Conservation (phyloP, 139 green algal species). For the Coelastrella sp. region DNA sequence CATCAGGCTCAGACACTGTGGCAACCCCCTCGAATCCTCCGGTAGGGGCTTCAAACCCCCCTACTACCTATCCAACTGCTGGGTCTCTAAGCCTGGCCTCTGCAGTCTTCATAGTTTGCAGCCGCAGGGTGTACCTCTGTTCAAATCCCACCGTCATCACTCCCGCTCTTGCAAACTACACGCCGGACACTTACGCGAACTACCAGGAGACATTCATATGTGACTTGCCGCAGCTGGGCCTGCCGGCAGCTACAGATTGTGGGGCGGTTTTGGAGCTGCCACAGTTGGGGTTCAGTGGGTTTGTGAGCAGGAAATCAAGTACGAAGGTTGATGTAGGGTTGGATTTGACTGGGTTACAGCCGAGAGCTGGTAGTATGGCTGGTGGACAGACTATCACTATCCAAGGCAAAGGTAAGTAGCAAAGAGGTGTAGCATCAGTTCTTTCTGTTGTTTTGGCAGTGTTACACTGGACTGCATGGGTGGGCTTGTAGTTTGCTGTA, state of each 20-base stretch:
- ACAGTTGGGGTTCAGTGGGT: background rate
- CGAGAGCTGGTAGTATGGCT: background rate
- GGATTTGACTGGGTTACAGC: background rate
- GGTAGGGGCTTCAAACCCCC: background rate
- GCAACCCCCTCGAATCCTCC: background rate
- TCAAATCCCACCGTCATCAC: background rate
- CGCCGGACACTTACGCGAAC: background rate
- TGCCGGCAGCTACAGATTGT: slow-evolving; percentile 6
- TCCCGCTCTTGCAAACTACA: background rate
- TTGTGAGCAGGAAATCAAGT: background rate
- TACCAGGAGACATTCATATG: background rate
- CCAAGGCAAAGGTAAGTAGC: background rate
- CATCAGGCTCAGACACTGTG: background rate
- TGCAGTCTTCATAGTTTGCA: background rate
- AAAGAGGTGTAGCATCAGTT: no score
- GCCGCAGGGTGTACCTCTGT: background rate
- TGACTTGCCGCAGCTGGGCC: background rate
- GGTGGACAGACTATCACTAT: slow-evolving; percentile 5
- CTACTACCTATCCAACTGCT: background rate
- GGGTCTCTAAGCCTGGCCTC: background rate
- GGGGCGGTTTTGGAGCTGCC: background rate
- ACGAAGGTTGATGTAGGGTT: background rate
- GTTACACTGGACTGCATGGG: background rate
- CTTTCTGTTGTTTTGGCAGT: no score
- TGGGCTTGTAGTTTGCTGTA: background rate